Evolutionary conservation across 2,329 filamentous ascomycete genomes (phyloP).

Genomic region (Ramularia collo-cygni): DNA sequence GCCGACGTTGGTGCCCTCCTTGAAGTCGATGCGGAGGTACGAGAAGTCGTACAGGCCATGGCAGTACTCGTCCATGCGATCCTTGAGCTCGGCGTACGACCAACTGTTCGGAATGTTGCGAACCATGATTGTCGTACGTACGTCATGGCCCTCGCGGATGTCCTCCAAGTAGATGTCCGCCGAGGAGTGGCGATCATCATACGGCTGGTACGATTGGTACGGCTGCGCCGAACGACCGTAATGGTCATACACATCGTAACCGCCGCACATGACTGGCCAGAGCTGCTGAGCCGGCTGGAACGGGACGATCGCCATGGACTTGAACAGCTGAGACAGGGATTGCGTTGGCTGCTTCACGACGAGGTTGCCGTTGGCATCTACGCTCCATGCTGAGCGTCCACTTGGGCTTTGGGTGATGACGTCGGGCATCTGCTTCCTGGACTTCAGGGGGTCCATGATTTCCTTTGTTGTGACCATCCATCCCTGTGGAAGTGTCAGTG

Average conservation of each 20-base stretch:
- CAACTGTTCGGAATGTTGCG: conserved; percentile 93
- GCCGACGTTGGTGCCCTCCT: conserved; percentile 61
- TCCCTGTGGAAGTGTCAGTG: conserved; percentile 13
- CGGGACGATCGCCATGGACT: too few relatives aligned
- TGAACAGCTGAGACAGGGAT: too few relatives aligned
- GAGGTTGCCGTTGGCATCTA: not conserved
- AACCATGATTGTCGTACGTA: conserved; percentile 66
- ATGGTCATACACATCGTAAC: too few relatives aligned
- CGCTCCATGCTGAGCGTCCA: not conserved
- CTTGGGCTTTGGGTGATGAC: not conserved
- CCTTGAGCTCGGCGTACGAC: conserved; percentile 58
- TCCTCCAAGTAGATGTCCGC: conserved; percentile 29
- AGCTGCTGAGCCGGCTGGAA: too few relatives aligned
- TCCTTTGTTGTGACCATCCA: conserved; percentile 7
- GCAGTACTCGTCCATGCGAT: conserved; percentile 69
- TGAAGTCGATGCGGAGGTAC: conserved; percentile 73
- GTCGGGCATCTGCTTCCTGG: not conserved
- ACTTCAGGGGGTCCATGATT: too few relatives aligned
- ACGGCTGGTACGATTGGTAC: too few relatives aligned
- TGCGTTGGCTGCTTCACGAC: too few relatives aligned
- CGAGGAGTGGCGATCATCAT: too few relatives aligned
- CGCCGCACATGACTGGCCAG: too few relatives aligned
- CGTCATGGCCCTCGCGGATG: conserved; percentile 39
- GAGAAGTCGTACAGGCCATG: conserved; percentile 87
- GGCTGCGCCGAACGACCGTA: conserved; percentile 1